Conservation (phyloP, 108 stramenopile genomes). For the Aurantiochytrium sp. region DNA sequence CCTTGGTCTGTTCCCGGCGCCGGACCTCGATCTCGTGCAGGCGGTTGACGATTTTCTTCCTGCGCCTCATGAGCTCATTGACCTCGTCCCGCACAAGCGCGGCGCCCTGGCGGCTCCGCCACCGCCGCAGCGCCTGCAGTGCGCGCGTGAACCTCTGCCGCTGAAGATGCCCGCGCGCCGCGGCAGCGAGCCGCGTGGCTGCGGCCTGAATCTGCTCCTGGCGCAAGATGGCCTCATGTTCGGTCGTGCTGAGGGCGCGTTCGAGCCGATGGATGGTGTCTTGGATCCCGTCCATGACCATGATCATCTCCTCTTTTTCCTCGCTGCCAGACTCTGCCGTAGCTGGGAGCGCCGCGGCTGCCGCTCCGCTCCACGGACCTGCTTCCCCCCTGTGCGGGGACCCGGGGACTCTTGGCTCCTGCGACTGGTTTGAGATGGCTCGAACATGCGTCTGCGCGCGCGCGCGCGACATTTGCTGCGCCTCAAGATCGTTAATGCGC, state of each 20-base stretch:
- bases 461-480: background rate
- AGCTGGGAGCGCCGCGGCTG: too few relatives aligned
- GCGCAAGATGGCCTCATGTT: background rate
- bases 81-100: background rate
- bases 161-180: background rate
- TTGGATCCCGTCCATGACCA: constrained; percentile 25
- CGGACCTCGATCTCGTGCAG: background rate
- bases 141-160: background rate
- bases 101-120: background rate
- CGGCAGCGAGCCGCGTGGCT: background rate
- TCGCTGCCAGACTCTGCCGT: background rate
- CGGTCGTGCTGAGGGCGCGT: background rate
- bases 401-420: too few relatives aligned
- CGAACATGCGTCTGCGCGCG: too few relatives aligned
- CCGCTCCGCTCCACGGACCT: too few relatives aligned
- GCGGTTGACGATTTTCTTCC: background rate
- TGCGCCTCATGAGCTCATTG: background rate
- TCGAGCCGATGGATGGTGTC: constrained; percentile 17
- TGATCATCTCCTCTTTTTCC: constrained; percentile 8
- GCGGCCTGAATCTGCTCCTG: background rate
- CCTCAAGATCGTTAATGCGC: background rate
- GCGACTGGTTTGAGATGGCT: too few relatives aligned
- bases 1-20: background rate
- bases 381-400: too few relatives aligned
- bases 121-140: background rate